These are phyloP conservation scores for Rachicladosporium sp. DNA, from an alignment of 2,329 filamentous ascomycete species.

Conservation along the genomic window DNA sequence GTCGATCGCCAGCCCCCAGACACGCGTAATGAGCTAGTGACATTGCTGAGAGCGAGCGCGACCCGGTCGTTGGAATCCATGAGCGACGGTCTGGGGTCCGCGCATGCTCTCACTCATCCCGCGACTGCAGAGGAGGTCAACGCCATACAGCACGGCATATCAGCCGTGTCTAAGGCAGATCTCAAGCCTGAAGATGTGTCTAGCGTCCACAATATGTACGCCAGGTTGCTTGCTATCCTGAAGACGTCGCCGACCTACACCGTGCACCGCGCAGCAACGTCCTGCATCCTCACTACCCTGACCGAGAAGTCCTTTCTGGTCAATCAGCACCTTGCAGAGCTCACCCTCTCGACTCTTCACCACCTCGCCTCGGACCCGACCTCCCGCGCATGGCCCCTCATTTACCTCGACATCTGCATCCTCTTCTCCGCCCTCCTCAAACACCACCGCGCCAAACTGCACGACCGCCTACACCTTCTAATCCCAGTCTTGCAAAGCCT, in stretches of 20 bases:
- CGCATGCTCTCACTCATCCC: too few relatives aligned
- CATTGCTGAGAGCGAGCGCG: too few relatives aligned
- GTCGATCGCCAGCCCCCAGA: too few relatives aligned
- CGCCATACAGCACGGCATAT: too few relatives aligned
- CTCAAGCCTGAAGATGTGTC: too few relatives aligned
- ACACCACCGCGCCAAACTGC: constrained; percentile 46
- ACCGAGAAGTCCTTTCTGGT: constrained; percentile 24
- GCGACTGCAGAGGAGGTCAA: too few relatives aligned
- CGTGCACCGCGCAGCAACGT: constrained; percentile 4
- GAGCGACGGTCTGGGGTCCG: too few relatives aligned
- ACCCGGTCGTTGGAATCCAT: too few relatives aligned
- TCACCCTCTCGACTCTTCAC: constrained; percentile 25
- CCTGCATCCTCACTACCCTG: constrained; percentile 11
- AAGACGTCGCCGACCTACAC: constrained; percentile 4
- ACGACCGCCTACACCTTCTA: constrained; percentile 49
- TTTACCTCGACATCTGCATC: constrained; percentile 44
- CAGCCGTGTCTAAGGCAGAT: too few relatives aligned
- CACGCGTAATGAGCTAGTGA: too few relatives aligned
- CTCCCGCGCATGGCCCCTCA: constrained; percentile 13
- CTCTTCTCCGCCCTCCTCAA: constrained; percentile 41
- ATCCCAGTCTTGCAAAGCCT: constrained; percentile 43
- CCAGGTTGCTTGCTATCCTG: too few relatives aligned
- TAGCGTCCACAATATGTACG: too few relatives aligned
- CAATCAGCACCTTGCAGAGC: constrained; percentile 33
- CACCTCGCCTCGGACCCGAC: constrained; percentile 20